Conservation (phyloP, 768 basidiomycete genomes). For the Lactarius akahatsu region DNA sequence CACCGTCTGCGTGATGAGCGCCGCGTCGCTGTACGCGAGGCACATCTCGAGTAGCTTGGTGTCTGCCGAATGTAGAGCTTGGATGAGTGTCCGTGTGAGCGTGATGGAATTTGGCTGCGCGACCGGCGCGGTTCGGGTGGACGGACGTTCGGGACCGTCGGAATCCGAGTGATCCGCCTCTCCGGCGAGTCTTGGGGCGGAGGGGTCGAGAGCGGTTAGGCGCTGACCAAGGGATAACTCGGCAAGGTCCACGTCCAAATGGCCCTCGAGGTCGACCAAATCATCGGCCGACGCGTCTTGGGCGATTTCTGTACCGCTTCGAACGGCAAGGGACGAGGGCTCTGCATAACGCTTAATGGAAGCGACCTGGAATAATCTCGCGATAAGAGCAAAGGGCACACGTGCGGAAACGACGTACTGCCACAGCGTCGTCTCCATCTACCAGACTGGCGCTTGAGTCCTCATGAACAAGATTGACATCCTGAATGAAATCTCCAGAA, state of each 20-base stretch:
- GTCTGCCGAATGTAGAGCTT: slow-evolving; percentile 95
- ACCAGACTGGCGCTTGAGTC: slow-evolving; percentile 37
- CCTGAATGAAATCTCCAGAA: slow-evolving; percentile 51
- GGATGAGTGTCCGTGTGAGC: slow-evolving; percentile 89
- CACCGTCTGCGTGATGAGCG: slow-evolving; percentile 84
- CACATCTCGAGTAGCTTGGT: slow-evolving; percentile 84
- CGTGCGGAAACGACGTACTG: slow-evolving; percentile 2
- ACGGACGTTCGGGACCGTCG: slow-evolving; percentile 44
- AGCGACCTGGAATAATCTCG: slow-evolving; percentile 37
- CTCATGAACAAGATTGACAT: slow-evolving; percentile 43
- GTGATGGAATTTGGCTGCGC: slow-evolving; percentile 68
- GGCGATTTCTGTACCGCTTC: slow-evolving; percentile 65
- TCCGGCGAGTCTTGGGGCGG: slow-evolving; percentile 39
- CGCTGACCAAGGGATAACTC: slow-evolving; percentile 92
- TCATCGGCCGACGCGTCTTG: slow-evolving; percentile 56
- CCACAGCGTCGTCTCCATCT: slow-evolving; percentile 26
- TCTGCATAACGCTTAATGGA: slow-evolving; percentile 70
- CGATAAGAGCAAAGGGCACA: neutral
- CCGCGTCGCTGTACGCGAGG: slow-evolving; percentile 76
- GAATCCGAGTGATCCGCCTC: slow-evolving; percentile 44
- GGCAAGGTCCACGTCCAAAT: slow-evolving; percentile 79
- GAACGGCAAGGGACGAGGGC: slow-evolving; percentile 55
- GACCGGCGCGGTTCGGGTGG: slow-evolving; percentile 32
- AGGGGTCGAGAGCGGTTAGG: slow-evolving; percentile 67
- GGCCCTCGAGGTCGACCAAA: slow-evolving; percentile 57